Percentiles rank a stretch among this genome's conserved stretches.
These are phyloP conservation scores for Spergularia marina DNA, from an alignment of 148 eudicot genomes.

Conservation along the genomic window DNA sequence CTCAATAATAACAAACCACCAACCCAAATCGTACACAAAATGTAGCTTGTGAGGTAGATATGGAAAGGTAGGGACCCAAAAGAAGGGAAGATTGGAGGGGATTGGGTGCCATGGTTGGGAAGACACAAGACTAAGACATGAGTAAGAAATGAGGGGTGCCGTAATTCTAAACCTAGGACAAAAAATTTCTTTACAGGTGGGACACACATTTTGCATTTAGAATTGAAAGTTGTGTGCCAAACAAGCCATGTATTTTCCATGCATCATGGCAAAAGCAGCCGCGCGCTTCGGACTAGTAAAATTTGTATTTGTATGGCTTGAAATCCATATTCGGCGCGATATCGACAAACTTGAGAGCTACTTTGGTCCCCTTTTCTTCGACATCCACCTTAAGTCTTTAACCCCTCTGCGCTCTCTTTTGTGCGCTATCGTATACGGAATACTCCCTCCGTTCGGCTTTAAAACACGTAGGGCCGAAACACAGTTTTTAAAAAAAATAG, in stretches of 20 bases:
- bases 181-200: background rate
- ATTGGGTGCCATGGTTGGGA: background rate
- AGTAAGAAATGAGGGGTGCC: background rate
- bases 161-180: background rate
- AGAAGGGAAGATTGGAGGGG: too few relatives aligned
- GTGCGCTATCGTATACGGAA: too few relatives aligned
- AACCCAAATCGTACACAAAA: too few relatives aligned
- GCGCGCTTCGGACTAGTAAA: background rate
- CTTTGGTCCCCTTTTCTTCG: background rate
- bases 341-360: background rate
- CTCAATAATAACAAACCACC: too few relatives aligned
- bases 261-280: too few relatives aligned
- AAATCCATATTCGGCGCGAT: background rate
- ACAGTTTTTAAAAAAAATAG: too few relatives aligned
- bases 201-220: background rate
- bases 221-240: background rate
- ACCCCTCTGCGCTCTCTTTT: too few relatives aligned
- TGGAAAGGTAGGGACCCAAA: too few relatives aligned
- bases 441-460: too few relatives aligned
- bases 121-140: background rate
- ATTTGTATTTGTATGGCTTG: background rate
- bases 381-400: background rate
- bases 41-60: too few relatives aligned
- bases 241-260: too few relatives aligned
- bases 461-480: too few relatives aligned